Conservation (phyloP, 2,329 filamentous ascomycete species). For the Sarocladium strictum region DNA sequence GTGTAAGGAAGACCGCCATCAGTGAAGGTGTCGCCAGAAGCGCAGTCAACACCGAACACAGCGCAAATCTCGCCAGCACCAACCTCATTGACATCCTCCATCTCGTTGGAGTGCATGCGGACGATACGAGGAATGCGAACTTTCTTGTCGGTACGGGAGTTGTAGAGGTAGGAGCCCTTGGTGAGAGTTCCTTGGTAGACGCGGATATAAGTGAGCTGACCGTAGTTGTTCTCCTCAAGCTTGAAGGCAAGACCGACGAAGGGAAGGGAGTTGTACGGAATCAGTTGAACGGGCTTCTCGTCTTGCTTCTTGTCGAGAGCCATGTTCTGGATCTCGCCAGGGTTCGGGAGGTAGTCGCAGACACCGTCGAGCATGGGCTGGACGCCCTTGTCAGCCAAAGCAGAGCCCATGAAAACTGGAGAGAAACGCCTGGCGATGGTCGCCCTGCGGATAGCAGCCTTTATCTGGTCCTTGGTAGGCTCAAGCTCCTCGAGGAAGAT, state of each 20-base stretch:
- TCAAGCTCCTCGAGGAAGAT: constrained; percentile 83
- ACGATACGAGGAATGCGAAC: constrained; percentile 96
- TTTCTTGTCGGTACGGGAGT: constrained; percentile 90
- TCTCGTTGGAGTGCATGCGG: constrained; percentile 98
- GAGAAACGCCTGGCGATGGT: constrained; percentile 89
- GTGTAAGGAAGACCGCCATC: constrained; percentile 88
- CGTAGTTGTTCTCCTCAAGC: constrained; percentile 97
- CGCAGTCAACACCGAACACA: constrained; percentile 96
- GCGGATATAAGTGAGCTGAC: constrained; percentile 95
- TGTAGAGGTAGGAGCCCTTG: constrained; percentile 88
- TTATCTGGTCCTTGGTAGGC: constrained; percentile 77
- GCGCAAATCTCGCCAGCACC: constrained; percentile 97
- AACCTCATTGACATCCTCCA: constrained; percentile 93
- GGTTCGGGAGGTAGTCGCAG: constrained; percentile 92
- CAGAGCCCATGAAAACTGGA: constrained; percentile 94
- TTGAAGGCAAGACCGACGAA: constrained; percentile 98
- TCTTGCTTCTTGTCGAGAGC: constrained; percentile 76
- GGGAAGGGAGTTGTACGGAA: constrained; percentile 88
- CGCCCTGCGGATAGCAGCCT: constrained; percentile 82
- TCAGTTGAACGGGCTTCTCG: constrained; percentile 77
- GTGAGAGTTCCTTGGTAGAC: constrained; percentile 91
- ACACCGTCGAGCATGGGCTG: constrained; percentile 97
- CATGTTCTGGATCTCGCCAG: constrained; percentile 79
- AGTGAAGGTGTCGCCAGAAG: constrained; percentile 96
- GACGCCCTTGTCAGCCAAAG: constrained; percentile 87